Evolutionary conservation across 306 rosid species (phyloP).

Genomic region (Abrus precatorius): DNA sequence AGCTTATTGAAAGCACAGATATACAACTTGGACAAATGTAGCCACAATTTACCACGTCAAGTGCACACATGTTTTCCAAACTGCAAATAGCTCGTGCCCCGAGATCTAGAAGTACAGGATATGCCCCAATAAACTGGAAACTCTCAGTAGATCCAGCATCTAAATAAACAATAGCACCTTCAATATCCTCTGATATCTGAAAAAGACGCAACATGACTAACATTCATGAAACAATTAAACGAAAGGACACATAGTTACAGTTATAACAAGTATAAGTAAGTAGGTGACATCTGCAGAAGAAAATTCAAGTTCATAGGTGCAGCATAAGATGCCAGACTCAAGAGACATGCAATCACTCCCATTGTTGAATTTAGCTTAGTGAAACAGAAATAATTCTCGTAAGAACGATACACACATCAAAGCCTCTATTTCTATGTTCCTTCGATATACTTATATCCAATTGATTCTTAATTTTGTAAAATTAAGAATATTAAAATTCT

Average conservation of each 20-base stretch:
- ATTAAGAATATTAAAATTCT: not conserved
- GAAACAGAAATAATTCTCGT: not conserved
- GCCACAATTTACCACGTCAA: constrained; percentile 67
- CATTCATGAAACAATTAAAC: not conserved
- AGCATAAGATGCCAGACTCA: constrained; percentile 10
- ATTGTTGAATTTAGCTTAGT: constrained; percentile 13
- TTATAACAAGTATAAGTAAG: constrained; percentile 8
- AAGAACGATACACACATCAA: not conserved
- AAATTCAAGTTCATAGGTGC: constrained; percentile 29
- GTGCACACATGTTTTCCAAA: constrained; percentile 63
- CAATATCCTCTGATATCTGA: constrained; percentile 82
- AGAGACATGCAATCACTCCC: not conserved
- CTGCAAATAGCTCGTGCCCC: constrained; percentile 84
- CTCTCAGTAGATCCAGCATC: constrained; percentile 91
- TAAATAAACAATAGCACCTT: constrained; percentile 76
- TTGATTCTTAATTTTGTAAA: not conserved
- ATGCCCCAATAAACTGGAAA: constrained; percentile 82
- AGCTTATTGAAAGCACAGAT: constrained; percentile 12
- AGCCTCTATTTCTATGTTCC: not conserved
- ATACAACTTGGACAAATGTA: constrained; percentile 27
- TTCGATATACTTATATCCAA: not conserved
- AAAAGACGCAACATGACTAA: not conserved
- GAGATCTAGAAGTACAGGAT: constrained; percentile 70
- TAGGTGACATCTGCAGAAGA: not conserved
- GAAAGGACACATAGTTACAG: constrained; percentile 10